phyloP scores from a whole-genome alignment of 164 flowering plant species.

The Houttuynia cordata region DNA sequence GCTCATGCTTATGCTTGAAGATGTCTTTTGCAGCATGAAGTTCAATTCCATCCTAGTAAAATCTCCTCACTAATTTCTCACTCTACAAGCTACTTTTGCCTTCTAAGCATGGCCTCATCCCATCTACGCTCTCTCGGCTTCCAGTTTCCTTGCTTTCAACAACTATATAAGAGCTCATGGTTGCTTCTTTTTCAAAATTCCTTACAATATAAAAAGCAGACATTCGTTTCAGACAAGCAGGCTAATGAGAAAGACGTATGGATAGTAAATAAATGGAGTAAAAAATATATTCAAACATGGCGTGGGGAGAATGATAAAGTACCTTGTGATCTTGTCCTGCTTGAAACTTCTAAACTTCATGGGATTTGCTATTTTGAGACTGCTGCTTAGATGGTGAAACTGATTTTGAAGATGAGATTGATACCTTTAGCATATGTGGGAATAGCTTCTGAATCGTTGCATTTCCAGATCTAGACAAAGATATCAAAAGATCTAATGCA shows the following conservation, averaged over 20 bases:
- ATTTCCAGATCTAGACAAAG: slow-evolving; percentile 93
- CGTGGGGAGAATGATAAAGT: slow-evolving; percentile 98
- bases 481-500: slow-evolving; percentile 92
- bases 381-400: slow-evolving; percentile 97
- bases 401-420: slow-evolving; percentile 82
- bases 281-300: slow-evolving; percentile 89
- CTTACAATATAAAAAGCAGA: too few species aligned
- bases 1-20: too few species aligned
- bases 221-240: slow-evolving; percentile 88
- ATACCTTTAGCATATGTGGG: slow-evolving; percentile 88
- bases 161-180: too few species aligned
- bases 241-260: slow-evolving; percentile 99
- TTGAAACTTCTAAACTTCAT: slow-evolving; percentile 87
- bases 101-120: too few species aligned
- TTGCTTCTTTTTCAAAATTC: too few species aligned
- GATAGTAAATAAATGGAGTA: slow-evolving; percentile 66
- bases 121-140: too few species aligned
- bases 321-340: slow-evolving; percentile 92
- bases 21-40: too few species aligned
- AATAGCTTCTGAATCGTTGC: slow-evolving; percentile 63
- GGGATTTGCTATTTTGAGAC: slow-evolving; percentile 95
- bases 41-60: too few species aligned
- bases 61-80: too few species aligned
- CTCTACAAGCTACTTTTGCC: too few species aligned
- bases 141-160: too few species aligned